phyloP scores from a whole-genome alignment of 345 rosid species.

The Murraya koenigii region DNA sequence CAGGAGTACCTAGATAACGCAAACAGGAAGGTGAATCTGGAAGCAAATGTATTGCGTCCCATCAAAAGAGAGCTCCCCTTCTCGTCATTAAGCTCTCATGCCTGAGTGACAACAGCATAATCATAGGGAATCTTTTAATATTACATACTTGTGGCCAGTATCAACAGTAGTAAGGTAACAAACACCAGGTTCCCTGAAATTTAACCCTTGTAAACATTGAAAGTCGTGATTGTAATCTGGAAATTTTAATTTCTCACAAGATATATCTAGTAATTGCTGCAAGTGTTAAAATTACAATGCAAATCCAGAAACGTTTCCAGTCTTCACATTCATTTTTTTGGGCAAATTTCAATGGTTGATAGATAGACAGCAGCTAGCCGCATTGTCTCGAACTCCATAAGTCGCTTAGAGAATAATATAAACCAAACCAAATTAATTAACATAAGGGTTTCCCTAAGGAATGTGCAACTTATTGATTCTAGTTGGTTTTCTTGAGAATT shows the following conservation, averaged over 20 bases:
- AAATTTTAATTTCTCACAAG: background rate
- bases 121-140: background rate
- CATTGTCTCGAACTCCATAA: background rate
- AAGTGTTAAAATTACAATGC: background rate
- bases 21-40: conserved; percentile 39
- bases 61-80: background rate
- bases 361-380: background rate
- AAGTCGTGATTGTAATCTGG: background rate
- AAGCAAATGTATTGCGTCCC: conserved; percentile 14
- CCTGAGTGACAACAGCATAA: background rate
- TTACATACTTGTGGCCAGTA: background rate
- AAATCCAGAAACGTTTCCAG: background rate
- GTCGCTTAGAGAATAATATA: background rate
- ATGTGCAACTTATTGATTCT: background rate
- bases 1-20: conserved; percentile 72
- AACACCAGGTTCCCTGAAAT: background rate
- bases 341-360: background rate
- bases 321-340: background rate
- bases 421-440: background rate
- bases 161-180: background rate
- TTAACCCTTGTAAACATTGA: background rate
- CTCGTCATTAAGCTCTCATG: background rate
- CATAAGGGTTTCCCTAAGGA: background rate
- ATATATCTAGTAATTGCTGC: background rate
- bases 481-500: conserved; percentile 23